Conservation (phyloP, 495 filamentous ascomycete genomes). For the Acidomyces sp. region DNA sequence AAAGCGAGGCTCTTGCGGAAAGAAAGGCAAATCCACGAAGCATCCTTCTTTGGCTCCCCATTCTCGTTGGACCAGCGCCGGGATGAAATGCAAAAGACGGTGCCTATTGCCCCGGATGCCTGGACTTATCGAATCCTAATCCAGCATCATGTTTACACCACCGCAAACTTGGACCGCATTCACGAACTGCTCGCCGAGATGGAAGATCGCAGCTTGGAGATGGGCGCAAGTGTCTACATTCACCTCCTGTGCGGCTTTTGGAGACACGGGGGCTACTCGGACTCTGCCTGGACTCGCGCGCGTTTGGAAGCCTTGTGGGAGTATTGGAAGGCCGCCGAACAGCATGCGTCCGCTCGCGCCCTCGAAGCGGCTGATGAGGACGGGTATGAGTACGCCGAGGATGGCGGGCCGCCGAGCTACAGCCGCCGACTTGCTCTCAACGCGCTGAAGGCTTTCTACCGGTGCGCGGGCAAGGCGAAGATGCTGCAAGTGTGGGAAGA, state of each 20-base stretch:
- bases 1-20: constrained; percentile 41
- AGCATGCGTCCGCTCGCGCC: neutral
- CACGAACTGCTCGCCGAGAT: constrained; percentile 52
- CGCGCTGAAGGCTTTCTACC: constrained; percentile 12
- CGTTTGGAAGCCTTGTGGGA: constrained; percentile 37
- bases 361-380: neutral
- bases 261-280: constrained; percentile 47
- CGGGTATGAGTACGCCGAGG: constrained; percentile 1
- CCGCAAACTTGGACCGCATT: constrained; percentile 45
- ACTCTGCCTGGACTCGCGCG: constrained; percentile 51
- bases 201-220: neutral
- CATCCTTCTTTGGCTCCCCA: constrained; percentile 14
- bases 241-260: constrained; percentile 62
- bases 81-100: constrained; percentile 37
- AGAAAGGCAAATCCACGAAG: constrained; percentile 39
- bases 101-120: constrained; percentile 47
- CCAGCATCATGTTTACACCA: constrained; percentile 33
- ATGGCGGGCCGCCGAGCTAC: constrained; percentile 9
- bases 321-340: constrained; percentile 18
- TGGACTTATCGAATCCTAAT: constrained; percentile 55
- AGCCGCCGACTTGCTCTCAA: neutral
- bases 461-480: constrained; percentile 12
- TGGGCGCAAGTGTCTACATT: constrained; percentile 24
- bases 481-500: constrained; percentile 19
- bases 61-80: constrained; percentile 16